These are phyloP conservation scores for Umbilicus rupestris DNA, from an alignment of 164 flowering plant species.

Conservation along the genomic window DNA sequence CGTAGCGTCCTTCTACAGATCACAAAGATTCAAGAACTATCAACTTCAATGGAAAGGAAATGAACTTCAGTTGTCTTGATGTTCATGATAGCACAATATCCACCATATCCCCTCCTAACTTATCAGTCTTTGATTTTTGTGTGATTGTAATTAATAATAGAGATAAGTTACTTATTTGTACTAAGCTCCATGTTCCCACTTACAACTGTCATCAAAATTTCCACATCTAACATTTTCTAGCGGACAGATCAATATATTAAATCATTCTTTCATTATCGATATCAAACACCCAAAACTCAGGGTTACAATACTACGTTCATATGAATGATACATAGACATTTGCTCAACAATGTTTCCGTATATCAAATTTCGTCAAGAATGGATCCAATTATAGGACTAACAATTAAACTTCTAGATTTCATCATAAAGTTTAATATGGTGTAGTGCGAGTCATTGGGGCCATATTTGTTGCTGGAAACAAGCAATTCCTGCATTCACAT, in stretches of 20 bases:
- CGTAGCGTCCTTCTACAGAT: no score
- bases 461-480: conserved; percentile 19
- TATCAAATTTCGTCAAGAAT: not conserved
- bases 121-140: no score
- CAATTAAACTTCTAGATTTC: not conserved
- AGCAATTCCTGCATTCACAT: conserved; percentile 20
- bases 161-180: no score
- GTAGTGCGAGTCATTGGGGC: conserved; percentile 19
- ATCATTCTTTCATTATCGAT: not conserved
- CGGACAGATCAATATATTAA: not conserved
- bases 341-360: not conserved
- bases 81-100: no score
- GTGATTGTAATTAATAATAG: no score
- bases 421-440: not conserved
- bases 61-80: no score
- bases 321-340: not conserved
- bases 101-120: no score
- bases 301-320: not conserved
- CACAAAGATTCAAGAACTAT: no score
- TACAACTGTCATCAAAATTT: no score
- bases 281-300: not conserved
- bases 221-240: no score
- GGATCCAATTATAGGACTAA: not conserved
- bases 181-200: no score
- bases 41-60: no score